These are phyloP conservation scores for Auriscalpium microsporum DNA, from an alignment of 768 basidiomycete genomes.

Conservation along the genomic window DNA sequence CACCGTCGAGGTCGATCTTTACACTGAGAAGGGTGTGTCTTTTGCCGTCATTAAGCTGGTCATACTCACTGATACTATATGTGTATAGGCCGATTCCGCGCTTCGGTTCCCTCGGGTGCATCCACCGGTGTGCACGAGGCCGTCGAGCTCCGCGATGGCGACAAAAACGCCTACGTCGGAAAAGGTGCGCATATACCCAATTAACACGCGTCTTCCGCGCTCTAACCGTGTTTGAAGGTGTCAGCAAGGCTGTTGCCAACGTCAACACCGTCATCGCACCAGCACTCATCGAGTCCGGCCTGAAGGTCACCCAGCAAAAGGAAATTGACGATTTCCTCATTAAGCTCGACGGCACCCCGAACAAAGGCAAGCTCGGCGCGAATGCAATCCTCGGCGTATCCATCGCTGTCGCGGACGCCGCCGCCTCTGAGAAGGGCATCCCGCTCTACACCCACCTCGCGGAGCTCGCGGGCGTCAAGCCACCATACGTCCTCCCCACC, in stretches of 20 bases:
- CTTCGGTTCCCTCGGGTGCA: conserved; percentile 94
- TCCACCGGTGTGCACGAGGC: conserved; percentile 98
- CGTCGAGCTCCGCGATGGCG: conserved; percentile 96
- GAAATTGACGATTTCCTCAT: conserved; percentile 97
- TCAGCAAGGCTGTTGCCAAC: conserved; percentile 87
- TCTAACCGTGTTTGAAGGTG: conserved; percentile 44
- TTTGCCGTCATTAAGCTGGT: background rate
- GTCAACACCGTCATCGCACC: conserved; percentile 90
- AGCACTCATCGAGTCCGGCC: conserved; percentile 72
- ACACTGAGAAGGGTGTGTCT: conserved; percentile 73
- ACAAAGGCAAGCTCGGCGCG: conserved; percentile 99
- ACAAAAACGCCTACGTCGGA: conserved; percentile 87
- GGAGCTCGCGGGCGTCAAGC: conserved; percentile 89
- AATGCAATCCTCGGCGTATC: conserved; percentile 99
- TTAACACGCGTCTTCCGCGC: background rate
- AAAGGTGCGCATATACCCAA: conserved; percentile 56
- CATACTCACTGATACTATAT: conserved; percentile 5
- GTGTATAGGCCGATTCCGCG: conserved; percentile 76
- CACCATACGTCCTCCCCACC: conserved; percentile 85
- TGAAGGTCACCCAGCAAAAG: conserved; percentile 85
- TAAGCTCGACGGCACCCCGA: conserved; percentile 93
- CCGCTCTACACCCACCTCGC: conserved; percentile 97
- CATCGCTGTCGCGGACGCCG: conserved; percentile 91
- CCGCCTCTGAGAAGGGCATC: conserved; percentile 87
- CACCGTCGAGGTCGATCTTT: conserved; percentile 88